phyloP scores from a whole-genome alignment of 306 rosid species.

The Argentina anserina region DNA sequence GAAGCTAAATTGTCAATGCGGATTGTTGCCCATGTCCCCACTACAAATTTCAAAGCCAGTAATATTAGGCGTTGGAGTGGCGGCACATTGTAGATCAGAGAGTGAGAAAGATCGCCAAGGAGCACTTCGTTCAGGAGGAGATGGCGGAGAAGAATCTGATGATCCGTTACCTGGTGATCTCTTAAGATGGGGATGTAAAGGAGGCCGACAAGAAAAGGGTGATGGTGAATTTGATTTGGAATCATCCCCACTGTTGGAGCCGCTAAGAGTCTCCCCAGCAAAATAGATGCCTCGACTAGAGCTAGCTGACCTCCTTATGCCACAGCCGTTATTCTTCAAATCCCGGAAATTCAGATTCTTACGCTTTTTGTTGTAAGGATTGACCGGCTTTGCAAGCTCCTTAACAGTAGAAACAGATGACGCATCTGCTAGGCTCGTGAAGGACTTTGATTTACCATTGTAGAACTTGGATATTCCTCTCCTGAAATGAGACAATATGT shows the following conservation, averaged over 20 bases:
- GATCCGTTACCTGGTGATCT: constrained; percentile 29
- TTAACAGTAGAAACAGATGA: constrained; percentile 40
- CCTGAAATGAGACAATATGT: constrained; percentile 42
- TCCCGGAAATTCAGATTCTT: constrained; percentile 46
- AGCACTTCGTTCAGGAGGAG: constrained; percentile 33
- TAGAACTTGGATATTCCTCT: constrained; percentile 85
- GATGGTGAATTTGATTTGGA: constrained; percentile 40
- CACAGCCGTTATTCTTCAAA: constrained; percentile 27
- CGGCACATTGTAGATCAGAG: constrained; percentile 56
- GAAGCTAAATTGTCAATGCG: constrained; percentile 30
- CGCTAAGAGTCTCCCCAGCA: constrained; percentile 27
- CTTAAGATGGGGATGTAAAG: constrained; percentile 52
- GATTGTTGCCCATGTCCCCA: constrained; percentile 32
- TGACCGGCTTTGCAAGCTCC: constrained; percentile 73
- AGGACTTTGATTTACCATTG: constrained; percentile 88
- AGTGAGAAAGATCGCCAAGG: constrained; percentile 63
- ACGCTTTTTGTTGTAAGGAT: constrained; percentile 70
- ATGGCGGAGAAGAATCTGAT: constrained; percentile 19
- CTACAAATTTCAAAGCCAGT: constrained; percentile 50
- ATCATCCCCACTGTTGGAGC: constrained; percentile 30
- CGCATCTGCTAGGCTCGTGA: constrained; percentile 70
- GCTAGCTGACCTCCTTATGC: constrained; percentile 52
- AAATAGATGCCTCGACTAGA: constrained; percentile 36
- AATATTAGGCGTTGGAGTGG: constrained; percentile 35
- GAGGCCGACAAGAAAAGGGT: constrained; percentile 60